phyloP scores from a whole-genome alignment of 352 stramenopile genomes.

The Phytophthora syringae region DNA sequence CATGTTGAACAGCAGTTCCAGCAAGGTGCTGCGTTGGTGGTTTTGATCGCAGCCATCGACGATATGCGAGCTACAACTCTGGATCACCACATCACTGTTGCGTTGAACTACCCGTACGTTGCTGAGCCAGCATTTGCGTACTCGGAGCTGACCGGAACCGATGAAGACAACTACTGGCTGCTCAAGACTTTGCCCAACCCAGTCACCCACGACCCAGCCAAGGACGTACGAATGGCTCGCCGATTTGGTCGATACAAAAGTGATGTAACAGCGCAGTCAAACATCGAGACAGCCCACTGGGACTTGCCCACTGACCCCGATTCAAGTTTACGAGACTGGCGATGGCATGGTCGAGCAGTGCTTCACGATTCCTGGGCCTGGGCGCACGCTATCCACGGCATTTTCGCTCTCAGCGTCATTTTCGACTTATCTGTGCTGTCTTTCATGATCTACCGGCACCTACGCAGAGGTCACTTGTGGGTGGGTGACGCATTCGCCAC shows the following conservation, averaged over 20 bases:
- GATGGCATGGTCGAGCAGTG: slow-evolving; percentile 33
- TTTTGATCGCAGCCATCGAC: slow-evolving; percentile 29
- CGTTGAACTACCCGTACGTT: slow-evolving; percentile 39
- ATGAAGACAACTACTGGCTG: slow-evolving; percentile 30
- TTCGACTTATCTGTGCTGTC: slow-evolving; percentile 35
- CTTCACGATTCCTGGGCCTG: slow-evolving; percentile 54
- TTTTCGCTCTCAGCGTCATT: slow-evolving; percentile 32
- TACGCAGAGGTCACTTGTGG: slow-evolving; percentile 38
- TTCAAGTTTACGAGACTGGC: slow-evolving; percentile 23
- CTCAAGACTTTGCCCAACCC: slow-evolving; percentile 22
- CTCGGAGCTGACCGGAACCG: slow-evolving; percentile 17
- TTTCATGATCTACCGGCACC: slow-evolving; percentile 40
- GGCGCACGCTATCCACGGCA: slow-evolving; percentile 39
- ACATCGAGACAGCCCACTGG: slow-evolving; percentile 41
- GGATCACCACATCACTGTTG: slow-evolving; percentile 30
- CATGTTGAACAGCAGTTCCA: slow-evolving; percentile 20
- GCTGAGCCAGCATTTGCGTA: slow-evolving; percentile 23
- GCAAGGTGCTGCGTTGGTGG: slow-evolving; percentile 17
- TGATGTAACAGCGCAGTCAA: slow-evolving; percentile 41
- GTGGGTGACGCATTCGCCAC: slow-evolving; percentile 46
- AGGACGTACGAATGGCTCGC: slow-evolving; percentile 31
- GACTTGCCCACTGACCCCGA: slow-evolving; percentile 24
- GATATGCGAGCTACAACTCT: slow-evolving; percentile 21
- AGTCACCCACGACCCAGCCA: slow-evolving; percentile 18
- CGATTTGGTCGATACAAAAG: slow-evolving; percentile 42